Evolutionary conservation across 2,329 filamentous ascomycete genomes (phyloP).

Genomic region (Trichothecium sympodiale): DNA sequence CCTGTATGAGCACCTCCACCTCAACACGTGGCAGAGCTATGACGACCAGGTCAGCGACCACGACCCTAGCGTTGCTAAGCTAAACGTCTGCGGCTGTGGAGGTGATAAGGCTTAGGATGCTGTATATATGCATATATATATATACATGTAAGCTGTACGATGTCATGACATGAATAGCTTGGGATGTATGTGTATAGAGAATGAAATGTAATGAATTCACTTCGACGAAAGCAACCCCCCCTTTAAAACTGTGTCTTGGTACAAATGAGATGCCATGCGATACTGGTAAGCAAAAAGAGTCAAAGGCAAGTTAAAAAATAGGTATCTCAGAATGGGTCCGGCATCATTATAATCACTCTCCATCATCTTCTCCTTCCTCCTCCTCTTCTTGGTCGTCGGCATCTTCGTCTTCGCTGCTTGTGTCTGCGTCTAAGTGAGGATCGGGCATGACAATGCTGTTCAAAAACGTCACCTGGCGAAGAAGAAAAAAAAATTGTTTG

Average conservation of each 20-base stretch:
- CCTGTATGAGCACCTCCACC: slow-evolving; percentile 55
- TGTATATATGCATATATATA: not conserved
- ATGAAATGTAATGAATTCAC: too few relatives aligned
- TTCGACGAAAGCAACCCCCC: too few relatives aligned
- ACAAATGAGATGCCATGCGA: too few relatives aligned
- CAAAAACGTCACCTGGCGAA: slow-evolving; percentile 63
- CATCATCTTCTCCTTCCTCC: slow-evolving; percentile 1
- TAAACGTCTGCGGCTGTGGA: slow-evolving; percentile 44
- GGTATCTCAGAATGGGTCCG: not conserved
- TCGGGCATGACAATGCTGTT: slow-evolving; percentile 69
- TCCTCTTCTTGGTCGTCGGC: slow-evolving; percentile 12
- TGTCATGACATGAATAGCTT: not conserved
- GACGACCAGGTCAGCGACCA: slow-evolving; percentile 53
- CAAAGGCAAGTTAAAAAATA: too few relatives aligned
- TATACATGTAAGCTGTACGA: not conserved
- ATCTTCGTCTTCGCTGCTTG: slow-evolving; percentile 22
- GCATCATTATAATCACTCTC: not conserved
- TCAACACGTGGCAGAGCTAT: slow-evolving; percentile 56
- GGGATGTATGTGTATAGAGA: too few relatives aligned
- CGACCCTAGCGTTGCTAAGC: slow-evolving; percentile 53
- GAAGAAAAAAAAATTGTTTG: not conserved
- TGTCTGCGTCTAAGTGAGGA: slow-evolving; percentile 31
- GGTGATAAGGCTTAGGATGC: not conserved
- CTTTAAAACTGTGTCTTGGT: too few relatives aligned
- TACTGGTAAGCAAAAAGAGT: too few relatives aligned